Base-by-base conservation (phyloP, 495 filamentous ascomycete genomes). In the Penicillium herquei region DNA sequence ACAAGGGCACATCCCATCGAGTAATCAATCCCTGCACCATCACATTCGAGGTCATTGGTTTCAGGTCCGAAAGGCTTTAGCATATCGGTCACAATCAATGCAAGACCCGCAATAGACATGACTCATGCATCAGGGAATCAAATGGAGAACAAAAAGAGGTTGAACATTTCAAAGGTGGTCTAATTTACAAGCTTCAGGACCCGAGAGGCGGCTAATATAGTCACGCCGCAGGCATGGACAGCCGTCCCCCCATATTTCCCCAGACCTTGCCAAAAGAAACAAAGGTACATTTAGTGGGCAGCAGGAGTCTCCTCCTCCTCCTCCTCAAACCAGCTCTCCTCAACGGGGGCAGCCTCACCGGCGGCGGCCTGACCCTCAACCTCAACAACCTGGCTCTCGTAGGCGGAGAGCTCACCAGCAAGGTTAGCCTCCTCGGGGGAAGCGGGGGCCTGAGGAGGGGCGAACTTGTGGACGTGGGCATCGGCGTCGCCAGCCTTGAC, bases 371-470 rank as follows among this genome's bases (percentile, higher is more conserved):
- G 87, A 55, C 93, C 93, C 80, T 99, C 94, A 62, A 98, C 85
- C 76, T 99, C 94, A 53, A 98, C 92, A 53, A 87, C 82, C 81
- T 92, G 88, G 64, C 74, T 78, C 84, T 98, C 92, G 82, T 99
- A 99, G 58, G 87, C 82, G 79, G 93, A 89, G 70, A 99, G 71
- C 70, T 93, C 91, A 69, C 82, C 85, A 65, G 92, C 90, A 43
- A 98, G 86, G 74, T 94, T 89, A 74, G 85, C 76, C 81, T 97
- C 93, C 75, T 96, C 93, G 66, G 94, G 94, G 26, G 89, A 91
- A 69, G 80, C 77, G 58, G 94, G 93, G 10, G 91, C 64, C 69
- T 88, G 84, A 51, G 94, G 94, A 21, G 82, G 69, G 58, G 62
- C 65, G 84, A 96, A 99, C 71, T 86, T 91, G 70, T 92, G 90